Conservation (phyloP, 2,329 filamentous ascomycete genomes). For the Botrytis medusae region DNA sequence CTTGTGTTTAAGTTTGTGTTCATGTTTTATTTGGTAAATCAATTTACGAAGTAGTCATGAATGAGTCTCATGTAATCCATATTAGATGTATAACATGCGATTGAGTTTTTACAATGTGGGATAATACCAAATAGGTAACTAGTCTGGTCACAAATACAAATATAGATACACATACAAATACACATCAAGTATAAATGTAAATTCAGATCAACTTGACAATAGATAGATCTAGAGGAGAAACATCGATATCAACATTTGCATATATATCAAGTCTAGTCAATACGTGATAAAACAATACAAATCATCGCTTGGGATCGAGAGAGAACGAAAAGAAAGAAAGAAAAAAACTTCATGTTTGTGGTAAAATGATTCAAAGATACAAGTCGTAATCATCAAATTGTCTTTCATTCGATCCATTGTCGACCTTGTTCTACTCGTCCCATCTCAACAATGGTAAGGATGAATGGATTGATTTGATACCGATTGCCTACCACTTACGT, state of each 20-base stretch:
- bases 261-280: background rate
- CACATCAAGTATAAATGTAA: background rate
- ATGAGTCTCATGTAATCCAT: too few species aligned
- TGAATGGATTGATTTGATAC: too few species aligned
- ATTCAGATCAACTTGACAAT: background rate
- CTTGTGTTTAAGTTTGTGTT: too few species aligned
- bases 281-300: background rate
- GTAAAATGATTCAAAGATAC: background rate
- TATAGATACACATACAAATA: background rate
- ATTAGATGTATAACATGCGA: too few species aligned
- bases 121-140: too few species aligned
- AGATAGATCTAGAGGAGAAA: background rate
- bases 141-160: too few species aligned
- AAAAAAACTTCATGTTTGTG: background rate
- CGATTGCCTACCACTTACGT: constrained; percentile 1
- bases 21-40: background rate
- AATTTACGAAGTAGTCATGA: background rate
- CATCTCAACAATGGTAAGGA: background rate
- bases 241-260: background rate
- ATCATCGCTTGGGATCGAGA: background rate
- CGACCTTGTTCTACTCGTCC: too few species aligned
- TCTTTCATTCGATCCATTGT: too few species aligned
- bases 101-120: too few species aligned
- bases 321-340: too few species aligned
- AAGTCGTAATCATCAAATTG: too few species aligned